phyloP scores from a whole-genome alignment of 305 asterid species.

The Fraxinus albicans region DNA sequence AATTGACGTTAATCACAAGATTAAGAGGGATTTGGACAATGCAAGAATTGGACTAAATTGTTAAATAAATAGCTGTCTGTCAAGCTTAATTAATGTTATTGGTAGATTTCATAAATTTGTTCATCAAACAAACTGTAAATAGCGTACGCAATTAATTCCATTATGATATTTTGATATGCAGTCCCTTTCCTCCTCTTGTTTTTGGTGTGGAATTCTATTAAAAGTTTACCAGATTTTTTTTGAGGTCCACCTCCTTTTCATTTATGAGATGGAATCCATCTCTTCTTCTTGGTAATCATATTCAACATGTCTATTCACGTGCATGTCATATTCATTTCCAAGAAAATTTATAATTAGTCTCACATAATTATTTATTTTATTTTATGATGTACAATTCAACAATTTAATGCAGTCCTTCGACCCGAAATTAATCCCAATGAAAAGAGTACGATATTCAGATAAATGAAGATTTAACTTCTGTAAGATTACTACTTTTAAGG shows the following conservation, averaged over 20 bases:
- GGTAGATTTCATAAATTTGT: background rate
- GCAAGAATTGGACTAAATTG: background rate
- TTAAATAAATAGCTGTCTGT: background rate
- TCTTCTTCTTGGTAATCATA: background rate
- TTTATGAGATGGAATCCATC: background rate
- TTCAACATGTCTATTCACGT: background rate
- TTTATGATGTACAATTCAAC: background rate
- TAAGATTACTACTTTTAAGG: background rate
- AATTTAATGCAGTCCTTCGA: background rate
- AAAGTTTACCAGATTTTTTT: background rate
- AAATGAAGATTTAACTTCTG: background rate
- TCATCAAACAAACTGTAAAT: background rate
- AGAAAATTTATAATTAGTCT: background rate
- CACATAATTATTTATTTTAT: no score
- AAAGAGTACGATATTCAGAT: background rate
- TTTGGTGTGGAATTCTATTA: background rate
- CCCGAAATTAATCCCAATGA: background rate
- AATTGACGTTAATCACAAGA: background rate
- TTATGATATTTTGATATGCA: background rate
- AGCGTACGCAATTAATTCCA: background rate
- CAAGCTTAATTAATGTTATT: background rate
- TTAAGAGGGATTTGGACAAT: background rate
- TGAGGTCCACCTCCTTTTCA: background rate
- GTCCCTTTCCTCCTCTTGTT: background rate
- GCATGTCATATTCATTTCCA: background rate